These are phyloP conservation scores for Alternaria metachromatica DNA, from an alignment of 2,329 filamentous ascomycete genomes.

Conservation along the genomic window DNA sequence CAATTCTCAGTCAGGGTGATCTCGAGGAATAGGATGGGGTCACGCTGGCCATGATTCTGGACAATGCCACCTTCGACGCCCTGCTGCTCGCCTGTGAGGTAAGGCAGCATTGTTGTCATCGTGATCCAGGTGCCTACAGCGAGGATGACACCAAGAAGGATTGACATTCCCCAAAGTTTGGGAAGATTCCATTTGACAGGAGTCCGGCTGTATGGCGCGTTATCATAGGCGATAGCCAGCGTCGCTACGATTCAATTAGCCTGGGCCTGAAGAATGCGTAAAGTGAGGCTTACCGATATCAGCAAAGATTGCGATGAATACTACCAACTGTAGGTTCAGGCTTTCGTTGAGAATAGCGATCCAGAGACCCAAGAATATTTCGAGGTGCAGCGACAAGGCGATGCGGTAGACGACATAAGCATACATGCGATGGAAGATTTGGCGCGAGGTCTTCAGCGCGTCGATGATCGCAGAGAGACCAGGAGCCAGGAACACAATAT, in stretches of 20 bases:
- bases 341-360: slow-evolving; percentile 85
- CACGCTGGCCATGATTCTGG: slow-evolving; percentile 83
- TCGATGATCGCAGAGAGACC: slow-evolving; percentile 93
- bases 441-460: slow-evolving; percentile 88
- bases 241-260: slow-evolving; percentile 62
- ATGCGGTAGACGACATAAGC: slow-evolving; percentile 96
- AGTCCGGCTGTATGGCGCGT: slow-evolving; percentile 82
- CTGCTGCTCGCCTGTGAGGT: slow-evolving; percentile 49
- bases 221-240: slow-evolving; percentile 91
- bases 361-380: slow-evolving; percentile 91
- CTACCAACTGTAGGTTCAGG: slow-evolving; percentile 84
- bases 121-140: slow-evolving; percentile 88
- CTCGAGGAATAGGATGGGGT: slow-evolving; percentile 86
- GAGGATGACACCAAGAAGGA: slow-evolving; percentile 80
- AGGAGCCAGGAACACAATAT: slow-evolving; percentile 92
- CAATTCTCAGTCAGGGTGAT: slow-evolving; percentile 93
- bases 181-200: slow-evolving; percentile 96
- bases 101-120: slow-evolving; percentile 79
- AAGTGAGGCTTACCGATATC: slow-evolving; percentile 63
- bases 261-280: not conserved
- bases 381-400: slow-evolving; percentile 86
- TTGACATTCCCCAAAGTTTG: slow-evolving; percentile 92
- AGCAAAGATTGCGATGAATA: slow-evolving; percentile 94
- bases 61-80: slow-evolving; percentile 80
- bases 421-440: slow-evolving; percentile 98